phyloP scores from a whole-genome alignment of 140 eudicot genomes.

The Bidens hawaiensis region DNA sequence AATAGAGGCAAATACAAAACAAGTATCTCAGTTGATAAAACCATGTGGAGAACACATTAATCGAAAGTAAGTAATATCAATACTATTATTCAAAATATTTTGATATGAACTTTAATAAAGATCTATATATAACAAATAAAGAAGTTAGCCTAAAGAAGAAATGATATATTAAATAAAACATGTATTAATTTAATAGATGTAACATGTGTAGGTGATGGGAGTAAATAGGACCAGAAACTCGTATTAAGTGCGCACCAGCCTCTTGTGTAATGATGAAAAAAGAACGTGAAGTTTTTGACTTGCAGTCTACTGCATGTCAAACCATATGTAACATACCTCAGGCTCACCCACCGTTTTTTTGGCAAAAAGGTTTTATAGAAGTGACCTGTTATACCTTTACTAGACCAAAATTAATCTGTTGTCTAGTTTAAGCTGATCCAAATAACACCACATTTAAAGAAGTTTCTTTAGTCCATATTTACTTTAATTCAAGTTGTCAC shows the following conservation, averaged over 20 bases:
- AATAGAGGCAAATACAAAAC: no score
- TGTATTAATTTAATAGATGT: neutral
- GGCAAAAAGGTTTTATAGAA: neutral
- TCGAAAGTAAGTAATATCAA: neutral
- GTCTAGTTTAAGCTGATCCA: no score
- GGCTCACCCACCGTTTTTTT: neutral
- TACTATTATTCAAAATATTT: neutral
- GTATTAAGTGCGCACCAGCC: slow-evolving; percentile 8
- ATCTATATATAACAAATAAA: neutral
- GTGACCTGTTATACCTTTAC: no score
- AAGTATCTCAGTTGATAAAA: neutral
- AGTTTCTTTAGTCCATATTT: no score
- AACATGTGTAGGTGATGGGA: neutral
- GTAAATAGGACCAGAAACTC: slow-evolving; percentile 1
- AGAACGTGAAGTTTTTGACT: slow-evolving; percentile 1
- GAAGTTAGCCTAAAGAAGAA: no score
- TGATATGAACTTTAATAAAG: neutral
- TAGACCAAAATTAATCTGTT: neutral
- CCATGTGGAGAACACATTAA: neutral
- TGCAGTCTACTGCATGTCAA: slow-evolving; percentile 3
- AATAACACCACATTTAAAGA: neutral
- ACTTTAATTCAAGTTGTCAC: no score
- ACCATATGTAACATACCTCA: neutral
- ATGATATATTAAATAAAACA: neutral
- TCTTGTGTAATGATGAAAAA: slow-evolving; percentile 4